Conservation (phyloP, 129 eudicot species). For the Smallanthus sonchifolius region DNA sequence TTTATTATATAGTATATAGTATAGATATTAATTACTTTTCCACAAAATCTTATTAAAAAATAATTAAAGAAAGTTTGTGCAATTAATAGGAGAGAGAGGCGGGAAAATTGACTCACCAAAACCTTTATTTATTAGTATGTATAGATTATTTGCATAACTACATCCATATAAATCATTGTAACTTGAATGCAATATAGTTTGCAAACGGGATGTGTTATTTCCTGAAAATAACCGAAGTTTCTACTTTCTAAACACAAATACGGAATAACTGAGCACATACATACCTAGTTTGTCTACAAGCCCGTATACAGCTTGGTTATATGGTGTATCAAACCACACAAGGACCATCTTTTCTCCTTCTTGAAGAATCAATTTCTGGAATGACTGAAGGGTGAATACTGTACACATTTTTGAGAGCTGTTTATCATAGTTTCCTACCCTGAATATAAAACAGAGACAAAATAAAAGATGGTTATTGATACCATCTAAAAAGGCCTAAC, state of each 20-base stretch:
- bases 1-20: too few species aligned
- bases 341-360: conserved; percentile 99
- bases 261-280: conserved; percentile 1
- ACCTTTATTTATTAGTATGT: too few species aligned
- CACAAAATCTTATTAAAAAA: too few species aligned
- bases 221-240: neutral
- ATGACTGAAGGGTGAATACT: conserved; percentile 80
- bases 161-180: conserved; percentile 1
- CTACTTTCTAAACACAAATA: neutral
- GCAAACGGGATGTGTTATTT: neutral
- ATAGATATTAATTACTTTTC: too few species aligned
- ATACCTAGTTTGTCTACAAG: conserved; percentile 94
- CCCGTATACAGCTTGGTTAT: conserved; percentile 98
- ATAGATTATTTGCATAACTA: neutral
- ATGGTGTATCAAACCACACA: conserved; percentile 96
- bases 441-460: conserved; percentile 30
- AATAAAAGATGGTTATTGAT: neutral
- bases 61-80: too few species aligned
- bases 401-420: conserved; percentile 71
- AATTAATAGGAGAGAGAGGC: too few species aligned
- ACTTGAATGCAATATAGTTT: neutral
- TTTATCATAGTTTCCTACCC: conserved; percentile 56
- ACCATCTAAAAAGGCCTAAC: neutral
- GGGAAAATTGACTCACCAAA: too few species aligned
- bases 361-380: conserved; percentile 87